Base-by-base conservation (phyloP, 129 eudicot species). In the Pseudognaphalium luteoalbum region DNA sequence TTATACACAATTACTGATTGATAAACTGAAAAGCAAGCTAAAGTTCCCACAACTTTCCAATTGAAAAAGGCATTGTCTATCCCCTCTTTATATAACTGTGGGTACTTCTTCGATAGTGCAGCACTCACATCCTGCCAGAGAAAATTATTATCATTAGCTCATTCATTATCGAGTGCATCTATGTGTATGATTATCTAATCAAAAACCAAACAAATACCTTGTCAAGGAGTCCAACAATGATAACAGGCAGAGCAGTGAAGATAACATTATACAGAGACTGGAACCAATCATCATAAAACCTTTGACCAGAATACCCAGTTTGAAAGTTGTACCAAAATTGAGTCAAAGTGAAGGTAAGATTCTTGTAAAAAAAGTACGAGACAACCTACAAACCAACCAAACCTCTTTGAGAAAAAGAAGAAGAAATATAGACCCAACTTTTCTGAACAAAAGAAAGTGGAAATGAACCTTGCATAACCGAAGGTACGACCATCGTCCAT, bases 231-330 rank as follows among this genome's bases (percentile, higher is more conserved):
- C 98, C 98, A 70, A 91, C 79, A 73, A 87, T 81, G 68, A 94
- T 89, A 62, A 94, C 98, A 72, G 98, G 98, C 64, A 94, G 82
- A 58, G 98, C 92, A 21, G 98, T 94, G 79, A 94, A 94, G 37
- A 94, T 79, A 75, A 94, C 98, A 80, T 94, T 94, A 79, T 91
- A 94, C 66, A 94, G 86, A 71, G 98, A 89, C 83, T 94, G 98
- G 84, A 87, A 94, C 98, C 98, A 94, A 74, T 94, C 98, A 52
- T 94, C 98, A 51, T 94, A 94, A 54, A 88, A 91, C 83, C 98
- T 84, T 79, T 94, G 98, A 78, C 98, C 98, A 66, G 98, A 94
- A 82, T 80, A 94, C 51, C 98, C 98, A 77, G 97, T 92, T 72
- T 83, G 87, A 76, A 94, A 91, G 74, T 93, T 94, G 89, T 85